These are phyloP conservation scores for Niebla homalea DNA, from an alignment of 495 filamentous ascomycete genomes.

Conservation along the genomic window DNA sequence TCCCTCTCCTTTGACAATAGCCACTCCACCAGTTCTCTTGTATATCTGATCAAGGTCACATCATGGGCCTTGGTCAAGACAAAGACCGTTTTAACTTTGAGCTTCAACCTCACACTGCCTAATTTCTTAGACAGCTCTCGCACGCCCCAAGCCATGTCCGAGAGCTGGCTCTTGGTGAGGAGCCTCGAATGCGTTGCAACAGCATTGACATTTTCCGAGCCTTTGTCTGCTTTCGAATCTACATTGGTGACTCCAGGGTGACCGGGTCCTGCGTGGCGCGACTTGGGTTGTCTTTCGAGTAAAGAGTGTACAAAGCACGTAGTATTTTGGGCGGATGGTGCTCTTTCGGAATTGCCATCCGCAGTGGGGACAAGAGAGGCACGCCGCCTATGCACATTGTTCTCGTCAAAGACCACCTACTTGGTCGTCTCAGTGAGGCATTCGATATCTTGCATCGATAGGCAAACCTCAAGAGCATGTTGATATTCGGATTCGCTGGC, in stretches of 20 bases:
- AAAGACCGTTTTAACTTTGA: conserved; percentile 72
- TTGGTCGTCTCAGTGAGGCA: conserved; percentile 8
- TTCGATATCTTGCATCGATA: background rate
- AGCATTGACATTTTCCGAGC: conserved; percentile 15
- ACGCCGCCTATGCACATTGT: conserved; percentile 66
- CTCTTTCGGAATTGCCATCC: conserved; percentile 27
- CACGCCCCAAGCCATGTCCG: conserved; percentile 93
- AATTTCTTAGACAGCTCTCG: conserved; percentile 79
- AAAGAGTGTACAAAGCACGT: conserved; percentile 78
- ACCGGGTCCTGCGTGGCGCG: conserved; percentile 1
- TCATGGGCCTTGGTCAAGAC: conserved; percentile 84
- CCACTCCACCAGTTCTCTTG: conserved; percentile 69
- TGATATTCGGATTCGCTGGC: conserved; percentile 31
- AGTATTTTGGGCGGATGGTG: conserved; percentile 35
- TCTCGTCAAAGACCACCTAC: conserved; percentile 62
- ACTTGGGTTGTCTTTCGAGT: conserved; percentile 42
- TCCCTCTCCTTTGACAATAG: conserved; percentile 64
- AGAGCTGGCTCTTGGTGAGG: conserved; percentile 83
- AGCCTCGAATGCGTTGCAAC: conserved; percentile 43
- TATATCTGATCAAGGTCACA: conserved; percentile 62
- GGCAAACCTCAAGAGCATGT: conserved; percentile 35
- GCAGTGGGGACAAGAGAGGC: conserved; percentile 65
- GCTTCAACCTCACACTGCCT: conserved; percentile 61
- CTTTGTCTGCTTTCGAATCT: conserved; percentile 25
- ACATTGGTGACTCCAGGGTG: conserved; percentile 16